Conservation (phyloP, 345 rosid species). For the Mallotus nudiflorus region DNA sequence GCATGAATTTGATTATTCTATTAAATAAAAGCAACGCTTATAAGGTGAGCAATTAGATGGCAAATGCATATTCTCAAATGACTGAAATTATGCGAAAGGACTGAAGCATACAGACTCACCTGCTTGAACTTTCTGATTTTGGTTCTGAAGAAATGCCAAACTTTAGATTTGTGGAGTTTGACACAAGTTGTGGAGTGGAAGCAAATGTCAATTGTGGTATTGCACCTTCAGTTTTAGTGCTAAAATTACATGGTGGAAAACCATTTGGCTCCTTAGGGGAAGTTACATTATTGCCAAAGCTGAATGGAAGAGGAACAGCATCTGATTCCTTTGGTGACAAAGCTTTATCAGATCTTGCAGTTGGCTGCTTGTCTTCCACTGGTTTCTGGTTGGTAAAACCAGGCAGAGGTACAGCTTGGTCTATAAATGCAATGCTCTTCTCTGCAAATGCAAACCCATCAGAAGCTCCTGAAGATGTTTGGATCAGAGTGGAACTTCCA, state of each 20-base stretch:
- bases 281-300: slow-evolving; percentile 33
- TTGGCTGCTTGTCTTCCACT: slow-evolving; percentile 29
- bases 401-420: slow-evolving; percentile 30
- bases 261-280: slow-evolving; percentile 38
- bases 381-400: slow-evolving; percentile 37
- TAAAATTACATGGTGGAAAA: slow-evolving; percentile 21
- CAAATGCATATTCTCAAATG: background rate
- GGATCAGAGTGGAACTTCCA: slow-evolving; percentile 30
- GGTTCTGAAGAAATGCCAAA: slow-evolving; percentile 24
- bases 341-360: slow-evolving; percentile 28
- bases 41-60: too few species aligned
- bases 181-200: slow-evolving; percentile 18
- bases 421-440: slow-evolving; percentile 31
- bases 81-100: background rate
- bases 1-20: too few species aligned
- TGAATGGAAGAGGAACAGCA: slow-evolving; percentile 24
- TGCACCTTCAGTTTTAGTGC: slow-evolving; percentile 27
- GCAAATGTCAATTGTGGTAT: slow-evolving; percentile 17
- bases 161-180: slow-evolving; percentile 30
- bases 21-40: too few species aligned
- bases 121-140: slow-evolving; percentile 37
- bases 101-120: slow-evolving; percentile 33
- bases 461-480: slow-evolving; percentile 32
- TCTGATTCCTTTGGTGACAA: slow-evolving; percentile 24
- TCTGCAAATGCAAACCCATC: slow-evolving; percentile 40